Evolutionary conservation across 805 yeast species (phyloP), one percentile per base, ranked within the genome.

Genomic region (Suhomyces sp.): DNA sequence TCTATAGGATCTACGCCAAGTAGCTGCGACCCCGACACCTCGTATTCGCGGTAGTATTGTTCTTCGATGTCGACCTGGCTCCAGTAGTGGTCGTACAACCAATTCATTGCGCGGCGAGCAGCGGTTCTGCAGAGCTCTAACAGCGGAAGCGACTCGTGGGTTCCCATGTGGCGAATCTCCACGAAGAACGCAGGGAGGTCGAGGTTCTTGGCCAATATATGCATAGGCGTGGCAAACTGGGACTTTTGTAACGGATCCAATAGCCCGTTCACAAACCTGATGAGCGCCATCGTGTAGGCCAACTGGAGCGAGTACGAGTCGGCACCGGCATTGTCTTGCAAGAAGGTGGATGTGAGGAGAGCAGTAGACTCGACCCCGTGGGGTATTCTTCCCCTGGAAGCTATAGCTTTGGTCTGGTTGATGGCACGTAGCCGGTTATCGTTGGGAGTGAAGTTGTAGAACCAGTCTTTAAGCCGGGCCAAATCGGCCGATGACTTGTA

Each of bases 191-290:
- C 76, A 0, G 98, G 97, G 21, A 94, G 72, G 1, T 81, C 79
- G 20, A 89, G 68, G 43, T 79, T 78, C 49, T 73, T 78, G 0
- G 98, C 98, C 21, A 94, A 68, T 5, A 78, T 76, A 55, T 87
- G 86, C 59, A 94, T 70, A 5, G 97, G 92, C 13, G 87, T 80
- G 0, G 97, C 97, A 63, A 72, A 85, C 43, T 77, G 80, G 1
- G 91, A 81, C 59, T 85, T 88, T 67, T 94, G 99, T 46, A 79
- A 79, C 0, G 96, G 94, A 65, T 94, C 99, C 35, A 94, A 68
- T 3, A 90, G 67, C 2, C 97, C 98, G 67, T 94, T 94, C 22
- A 94, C 97, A 69, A 93, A 90, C 52, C 96, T 74, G 24, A 90
- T 84, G 10, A 92, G 61, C 0, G 90, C 82, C 88, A 87, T 84